Evolutionary conservation across 768 basidiomycete species (phyloP), one percentile per base, ranked within the genome.

Genomic region (Russula lepida): DNA sequence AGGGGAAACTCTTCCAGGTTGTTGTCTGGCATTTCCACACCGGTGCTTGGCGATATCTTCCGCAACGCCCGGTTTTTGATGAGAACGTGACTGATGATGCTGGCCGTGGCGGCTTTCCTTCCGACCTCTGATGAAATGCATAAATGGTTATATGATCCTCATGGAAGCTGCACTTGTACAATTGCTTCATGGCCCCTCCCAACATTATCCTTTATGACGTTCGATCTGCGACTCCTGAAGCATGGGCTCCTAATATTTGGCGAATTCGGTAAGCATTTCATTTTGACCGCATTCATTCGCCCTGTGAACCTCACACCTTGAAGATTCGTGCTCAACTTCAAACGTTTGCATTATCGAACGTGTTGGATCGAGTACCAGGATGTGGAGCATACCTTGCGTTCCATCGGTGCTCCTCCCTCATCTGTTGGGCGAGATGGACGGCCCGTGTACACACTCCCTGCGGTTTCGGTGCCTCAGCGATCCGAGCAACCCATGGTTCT

Each of bases 201-300:
- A 72, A 75, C 50, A 84, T 89, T 62, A 81, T 76, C 17, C 74
- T 89, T 17, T 89, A 88, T 69, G 88, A 89, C 64, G 76, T 84
- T 23, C 82, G 79, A 35, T 83, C 85, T 11, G 76, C 76, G 52
- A 77, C 76, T 9, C 76, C 82, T 2, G 83, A 85, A 56, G 79
- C 86, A n/a, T 89, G 87, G 87, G 83, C 84, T 54, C 88, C 88
- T 30, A 86, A 86, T 64, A 74, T 85, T 30, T 89, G 87, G 87
- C 78, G 85, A 47, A 79, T 89, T 64, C 75, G 88, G 86, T 84
- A 55, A 33, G 74, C 57, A 17, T 15, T 39, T 43, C 12, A 15
- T 37, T 47, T 43, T 11, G 39, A 43, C 8, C 23, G 7, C n/a
- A 23, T 6, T 32, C 63, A 13, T 39, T n/a, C 32, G 28, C 19